phyloP scores from a whole-genome alignment of 164 flowering plant species.

The Aristolochia fimbriata region DNA sequence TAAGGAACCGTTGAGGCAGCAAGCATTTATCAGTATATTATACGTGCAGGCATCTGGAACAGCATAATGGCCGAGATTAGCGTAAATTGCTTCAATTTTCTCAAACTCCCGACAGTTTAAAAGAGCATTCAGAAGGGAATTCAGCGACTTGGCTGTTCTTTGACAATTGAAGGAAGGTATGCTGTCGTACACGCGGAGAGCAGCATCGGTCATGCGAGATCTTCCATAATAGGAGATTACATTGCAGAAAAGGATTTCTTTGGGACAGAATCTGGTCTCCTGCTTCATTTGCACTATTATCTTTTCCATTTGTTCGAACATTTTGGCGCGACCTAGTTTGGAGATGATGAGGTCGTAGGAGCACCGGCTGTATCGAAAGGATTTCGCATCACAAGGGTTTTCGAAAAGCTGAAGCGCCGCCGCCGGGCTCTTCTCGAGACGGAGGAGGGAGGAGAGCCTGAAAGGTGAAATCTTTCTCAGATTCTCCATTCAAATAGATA shows the following conservation, averaged over 20 bases:
- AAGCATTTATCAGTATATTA: slow-evolving; percentile 58
- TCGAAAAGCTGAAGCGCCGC: slow-evolving; percentile 52
- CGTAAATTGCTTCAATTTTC: slow-evolving; percentile 29
- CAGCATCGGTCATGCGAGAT: slow-evolving; percentile 29
- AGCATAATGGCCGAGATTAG: slow-evolving; percentile 16
- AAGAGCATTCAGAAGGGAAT: slow-evolving; percentile 42
- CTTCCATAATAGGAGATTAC: slow-evolving; percentile 52
- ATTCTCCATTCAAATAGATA: slow-evolving; percentile 14
- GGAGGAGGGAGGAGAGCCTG: slow-evolving; percentile 60
- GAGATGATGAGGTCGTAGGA: slow-evolving; percentile 71
- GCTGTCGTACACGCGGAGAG: slow-evolving; percentile 35
- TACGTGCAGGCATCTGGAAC: slow-evolving; percentile 58
- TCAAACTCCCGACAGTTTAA: slow-evolving; percentile 35
- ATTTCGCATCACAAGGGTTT: slow-evolving; percentile 37
- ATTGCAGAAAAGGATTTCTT: slow-evolving; percentile 52
- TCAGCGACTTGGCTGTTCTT: slow-evolving; percentile 47
- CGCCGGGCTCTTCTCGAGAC: slow-evolving; percentile 40
- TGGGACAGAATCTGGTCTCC: slow-evolving; percentile 36
- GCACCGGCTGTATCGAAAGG: slow-evolving; percentile 46
- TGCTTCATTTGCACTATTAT: slow-evolving; percentile 38
- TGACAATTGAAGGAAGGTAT: slow-evolving; percentile 46
- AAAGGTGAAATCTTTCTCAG: slow-evolving; percentile 37
- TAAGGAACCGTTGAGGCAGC: slow-evolving; percentile 18
- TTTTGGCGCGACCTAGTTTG: slow-evolving; percentile 67
- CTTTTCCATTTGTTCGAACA: slow-evolving; percentile 59